Base-by-base conservation (phyloP, 345 rosid genomes). In the Diplotaxis tenuifolia region DNA sequence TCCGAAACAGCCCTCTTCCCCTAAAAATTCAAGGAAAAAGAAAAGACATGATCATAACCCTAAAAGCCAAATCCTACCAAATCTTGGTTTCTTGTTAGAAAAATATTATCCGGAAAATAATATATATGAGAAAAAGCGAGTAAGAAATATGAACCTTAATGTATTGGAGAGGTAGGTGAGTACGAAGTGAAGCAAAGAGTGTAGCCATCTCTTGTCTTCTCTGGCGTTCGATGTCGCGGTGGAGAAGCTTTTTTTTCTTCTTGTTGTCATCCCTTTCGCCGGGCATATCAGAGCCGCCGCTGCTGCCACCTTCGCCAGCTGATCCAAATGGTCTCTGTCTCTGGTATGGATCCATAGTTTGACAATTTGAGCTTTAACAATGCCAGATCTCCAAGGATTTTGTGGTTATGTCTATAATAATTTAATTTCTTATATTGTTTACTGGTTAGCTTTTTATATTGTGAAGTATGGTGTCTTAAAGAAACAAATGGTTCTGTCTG, bases 1-100 rank as follows among this genome's bases (percentile, higher is more conserved):
- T 86, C 87, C 18, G 89, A 84, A 50, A 57, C 69, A 45, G 86
- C 77, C 28, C 81, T 81, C 65, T 84, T 84, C 40, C 89, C 89
- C 87, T 86, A 57, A 14, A 52, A 50, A 28, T 42, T 42, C 50
- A 42, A 42, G n/a, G 16, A 45, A 21, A 47, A 65, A 40, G 15
- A 23, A 59, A 19, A 8, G 12, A 15, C 55, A 18, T 75, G 25
- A 61, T 59, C 68, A 61, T 18, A 69, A 75, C 70, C 75, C 79
- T 75, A 75, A 49, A 32, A 69, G 18, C 65, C 21, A 75, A 70
- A 59, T 66, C 45, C 10, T 21, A 74, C 23, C 53, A 74, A 74
- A 62, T 42, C 40, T 69, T 40, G 56, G 62, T 54, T 73, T 73
- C 47, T 40, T 10, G 25, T 72, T 56, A 3, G 31, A 54, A 11